phyloP scores from a whole-genome alignment of 2,329 filamentous ascomycete genomes.

The Sarocladium oryzae region DNA sequence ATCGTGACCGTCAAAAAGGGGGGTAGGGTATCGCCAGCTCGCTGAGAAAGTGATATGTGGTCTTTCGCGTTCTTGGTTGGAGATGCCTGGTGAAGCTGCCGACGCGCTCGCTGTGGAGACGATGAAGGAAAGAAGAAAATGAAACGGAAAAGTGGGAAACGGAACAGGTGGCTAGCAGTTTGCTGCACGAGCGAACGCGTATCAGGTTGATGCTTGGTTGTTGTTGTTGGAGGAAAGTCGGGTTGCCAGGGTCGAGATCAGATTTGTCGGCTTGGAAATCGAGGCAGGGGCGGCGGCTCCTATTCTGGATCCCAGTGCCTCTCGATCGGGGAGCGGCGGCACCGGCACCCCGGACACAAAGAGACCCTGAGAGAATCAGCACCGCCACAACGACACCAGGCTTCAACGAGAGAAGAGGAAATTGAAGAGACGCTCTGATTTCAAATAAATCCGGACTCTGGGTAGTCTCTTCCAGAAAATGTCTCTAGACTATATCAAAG shows the following conservation, averaged over 20 bases:
- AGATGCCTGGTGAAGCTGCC: conserved; percentile 5
- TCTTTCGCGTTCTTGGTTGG: background rate
- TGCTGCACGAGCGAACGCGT: no score
- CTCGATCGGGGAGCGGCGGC: background rate
- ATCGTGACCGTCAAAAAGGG: background rate
- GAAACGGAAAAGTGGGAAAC: background rate
- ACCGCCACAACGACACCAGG: background rate
- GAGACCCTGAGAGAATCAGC: background rate
- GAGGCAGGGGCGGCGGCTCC: conserved; percentile 5
- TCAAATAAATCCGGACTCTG: no score
- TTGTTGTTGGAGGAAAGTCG: background rate
- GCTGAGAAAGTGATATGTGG: background rate
- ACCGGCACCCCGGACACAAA: background rate
- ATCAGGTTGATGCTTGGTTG: background rate
- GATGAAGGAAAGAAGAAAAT: background rate
- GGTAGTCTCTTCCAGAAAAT: no score
- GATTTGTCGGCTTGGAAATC: conserved; percentile 6
- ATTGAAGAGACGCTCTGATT: no score
- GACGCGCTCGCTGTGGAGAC: conserved; percentile 6
- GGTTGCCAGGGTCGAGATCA: background rate
- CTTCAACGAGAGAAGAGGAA: background rate
- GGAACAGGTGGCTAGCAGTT: no score
- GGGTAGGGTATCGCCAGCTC: background rate
- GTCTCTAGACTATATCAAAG: no score
- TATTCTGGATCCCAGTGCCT: conserved; percentile 3